phyloP scores from a whole-genome alignment of 345 rosid genomes.

The Anacardium occidentale region DNA sequence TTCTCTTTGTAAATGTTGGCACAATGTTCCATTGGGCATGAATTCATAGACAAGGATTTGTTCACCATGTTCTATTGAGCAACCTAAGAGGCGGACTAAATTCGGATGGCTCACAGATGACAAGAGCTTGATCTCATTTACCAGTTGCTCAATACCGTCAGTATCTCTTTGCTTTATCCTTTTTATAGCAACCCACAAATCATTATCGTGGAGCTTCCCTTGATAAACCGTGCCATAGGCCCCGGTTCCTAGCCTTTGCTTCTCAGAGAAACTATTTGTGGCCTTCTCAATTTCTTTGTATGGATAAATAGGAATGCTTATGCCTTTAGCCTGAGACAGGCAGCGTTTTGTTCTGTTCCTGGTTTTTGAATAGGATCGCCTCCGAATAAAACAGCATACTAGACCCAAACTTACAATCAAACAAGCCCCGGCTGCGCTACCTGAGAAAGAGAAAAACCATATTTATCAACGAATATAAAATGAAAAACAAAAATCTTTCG shows the following conservation, averaged over 20 bases:
- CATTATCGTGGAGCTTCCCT: conserved; percentile 56
- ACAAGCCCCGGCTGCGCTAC: conserved; percentile 39
- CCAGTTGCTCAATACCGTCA: conserved; percentile 60
- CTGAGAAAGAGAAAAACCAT: conserved; percentile 24
- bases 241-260: conserved; percentile 76
- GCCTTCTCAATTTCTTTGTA: conserved; percentile 80
- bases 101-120: conserved; percentile 83
- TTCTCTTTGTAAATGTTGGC: conserved; percentile 68
- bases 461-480: background rate
- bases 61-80: conserved; percentile 66
- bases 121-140: conserved; percentile 81
- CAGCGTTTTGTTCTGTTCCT: conserved; percentile 26
- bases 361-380: conserved; percentile 27
- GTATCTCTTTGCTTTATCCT: conserved; percentile 53
- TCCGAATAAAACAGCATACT: conserved; percentile 34
- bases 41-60: conserved; percentile 79
- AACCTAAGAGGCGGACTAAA: conserved; percentile 75
- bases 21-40: conserved; percentile 89
- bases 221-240: conserved; percentile 90
- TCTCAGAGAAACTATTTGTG: conserved; percentile 62
- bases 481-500: background rate
- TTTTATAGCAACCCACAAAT: conserved; percentile 70
- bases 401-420: conserved; percentile 37
- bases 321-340: conserved; percentile 38
- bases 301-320: conserved; percentile 60